Conservation (phyloP, 202 grass and related monocot genomes). For the Eragrostis tef region DNA sequence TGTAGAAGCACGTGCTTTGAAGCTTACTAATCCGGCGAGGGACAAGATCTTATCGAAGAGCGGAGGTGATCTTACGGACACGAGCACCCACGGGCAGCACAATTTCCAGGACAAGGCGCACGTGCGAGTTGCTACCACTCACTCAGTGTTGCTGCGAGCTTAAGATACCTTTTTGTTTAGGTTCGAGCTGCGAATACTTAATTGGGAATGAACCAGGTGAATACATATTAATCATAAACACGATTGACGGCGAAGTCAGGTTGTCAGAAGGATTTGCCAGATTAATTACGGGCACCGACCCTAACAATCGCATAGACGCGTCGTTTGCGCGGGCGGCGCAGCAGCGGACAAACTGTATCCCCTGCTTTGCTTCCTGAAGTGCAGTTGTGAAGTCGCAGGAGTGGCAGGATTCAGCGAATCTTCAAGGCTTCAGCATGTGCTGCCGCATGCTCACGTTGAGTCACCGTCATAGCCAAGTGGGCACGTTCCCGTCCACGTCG, state of each 20-base stretch:
- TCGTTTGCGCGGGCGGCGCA: constrained; percentile 60
- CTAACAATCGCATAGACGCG: constrained; percentile 29
- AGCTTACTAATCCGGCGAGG: not conserved
- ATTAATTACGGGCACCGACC: constrained; percentile 18
- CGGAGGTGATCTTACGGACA: constrained; percentile 1
- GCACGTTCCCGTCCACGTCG: not conserved
- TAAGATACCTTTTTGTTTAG: not conserved
- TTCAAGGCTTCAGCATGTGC: not conserved
- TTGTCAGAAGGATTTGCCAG: not conserved
- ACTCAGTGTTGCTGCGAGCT: not conserved
- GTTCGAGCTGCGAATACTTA: not conserved
- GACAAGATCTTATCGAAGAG: constrained; percentile 28
- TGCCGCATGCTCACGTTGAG: not conserved
- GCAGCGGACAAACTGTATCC: constrained; percentile 35
- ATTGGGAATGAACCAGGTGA: not conserved
- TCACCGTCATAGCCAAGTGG: constrained; percentile 37
- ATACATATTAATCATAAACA: too few species aligned
- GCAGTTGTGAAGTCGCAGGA: not conserved
- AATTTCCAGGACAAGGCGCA: constrained; percentile 2
- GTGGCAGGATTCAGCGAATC: constrained; percentile 17
- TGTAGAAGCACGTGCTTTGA: not conserved
- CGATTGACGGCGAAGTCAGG: not conserved
- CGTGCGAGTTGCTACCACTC: not conserved
- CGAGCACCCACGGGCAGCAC: not conserved
- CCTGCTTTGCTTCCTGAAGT: not conserved